Evolutionary conservation across 208 protist species (phyloP).

Genomic region (Trypanosoma congolense): DNA sequence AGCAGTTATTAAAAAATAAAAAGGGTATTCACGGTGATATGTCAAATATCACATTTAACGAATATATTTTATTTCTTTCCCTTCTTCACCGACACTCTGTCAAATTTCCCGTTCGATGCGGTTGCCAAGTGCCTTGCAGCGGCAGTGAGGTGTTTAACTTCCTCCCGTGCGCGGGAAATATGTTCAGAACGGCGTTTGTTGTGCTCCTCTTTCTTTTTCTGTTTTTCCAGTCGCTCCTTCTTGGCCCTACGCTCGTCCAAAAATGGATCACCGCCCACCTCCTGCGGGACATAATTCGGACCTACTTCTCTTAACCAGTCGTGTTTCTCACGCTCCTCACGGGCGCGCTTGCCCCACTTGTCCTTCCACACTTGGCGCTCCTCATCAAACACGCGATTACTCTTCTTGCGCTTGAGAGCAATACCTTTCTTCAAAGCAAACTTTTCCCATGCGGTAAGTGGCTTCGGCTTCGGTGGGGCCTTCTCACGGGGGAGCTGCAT

Average conservation of each 20-base stretch:
- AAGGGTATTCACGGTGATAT: too few species aligned
- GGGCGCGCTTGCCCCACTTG: conserved; percentile 89
- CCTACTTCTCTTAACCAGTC: conserved; percentile 92
- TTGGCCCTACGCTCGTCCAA: conserved; percentile 82
- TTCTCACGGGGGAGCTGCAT: conserved; percentile 90
- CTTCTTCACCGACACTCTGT: conserved; percentile 39
- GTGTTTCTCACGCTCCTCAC: conserved; percentile 85
- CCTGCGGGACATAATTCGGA: conserved; percentile 71
- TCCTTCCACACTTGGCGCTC: conserved; percentile 88
- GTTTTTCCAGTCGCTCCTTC: conserved; percentile 80
- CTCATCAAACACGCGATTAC: conserved; percentile 87
- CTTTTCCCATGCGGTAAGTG: conserved; percentile 90
- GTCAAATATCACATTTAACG: neutral
- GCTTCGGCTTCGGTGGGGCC: conserved; percentile 83
- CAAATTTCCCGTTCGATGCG: conserved; percentile 91
- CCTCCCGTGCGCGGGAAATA: conserved; percentile 58
- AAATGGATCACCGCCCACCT: conserved; percentile 90
- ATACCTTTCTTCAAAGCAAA: conserved; percentile 92
- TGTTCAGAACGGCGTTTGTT: conserved; percentile 83
- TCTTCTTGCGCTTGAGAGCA: conserved; percentile 86
- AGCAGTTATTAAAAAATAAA: too few species aligned
- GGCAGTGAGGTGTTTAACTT: conserved; percentile 76
- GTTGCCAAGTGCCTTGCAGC: conserved; percentile 71
- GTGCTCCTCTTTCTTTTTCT: conserved; percentile 90
- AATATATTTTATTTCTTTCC: conserved; percentile 14